phyloP scores from a whole-genome alignment of 768 basidiomycete species.

The Rhodotorula graminis region DNA sequence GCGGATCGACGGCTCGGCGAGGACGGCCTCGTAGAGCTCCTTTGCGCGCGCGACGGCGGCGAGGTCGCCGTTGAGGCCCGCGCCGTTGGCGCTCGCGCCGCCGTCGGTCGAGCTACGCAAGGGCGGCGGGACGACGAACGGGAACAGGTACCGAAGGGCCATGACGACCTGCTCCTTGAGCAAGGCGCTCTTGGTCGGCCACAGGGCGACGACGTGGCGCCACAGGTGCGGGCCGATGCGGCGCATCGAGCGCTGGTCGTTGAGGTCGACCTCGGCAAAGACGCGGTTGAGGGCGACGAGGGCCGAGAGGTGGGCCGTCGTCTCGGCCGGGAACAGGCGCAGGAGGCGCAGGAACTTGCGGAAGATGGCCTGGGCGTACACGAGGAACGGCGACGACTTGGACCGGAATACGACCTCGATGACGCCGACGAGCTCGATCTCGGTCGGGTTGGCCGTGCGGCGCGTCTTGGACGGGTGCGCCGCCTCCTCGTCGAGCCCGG shows the following conservation, averaged over 20 bases:
- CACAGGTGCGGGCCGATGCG: slow-evolving; percentile 62
- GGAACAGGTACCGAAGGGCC: slow-evolving; percentile 67
- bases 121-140: slow-evolving; percentile 54
- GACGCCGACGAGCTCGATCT: slow-evolving; percentile 62
- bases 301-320: slow-evolving; percentile 71
- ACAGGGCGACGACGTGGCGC: slow-evolving; percentile 62
- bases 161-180: slow-evolving; percentile 74
- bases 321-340: slow-evolving; percentile 62
- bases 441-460: slow-evolving; percentile 48
- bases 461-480: background rate
- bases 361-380: slow-evolving; percentile 55
- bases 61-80: background rate
- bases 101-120: background rate
- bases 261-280: slow-evolving; percentile 67
- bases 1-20: slow-evolving; percentile 38
- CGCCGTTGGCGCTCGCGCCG: background rate
- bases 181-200: slow-evolving; percentile 70
- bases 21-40: slow-evolving; percentile 27
- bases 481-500: slow-evolving; percentile 8
- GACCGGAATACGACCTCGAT: slow-evolving; percentile 61
- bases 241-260: slow-evolving; percentile 59
- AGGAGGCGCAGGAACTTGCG: slow-evolving; percentile 62
- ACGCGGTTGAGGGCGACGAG: slow-evolving; percentile 61
- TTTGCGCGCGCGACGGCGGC: slow-evolving; percentile 4
- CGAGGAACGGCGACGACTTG: slow-evolving; percentile 58